phyloP scores from a whole-genome alignment of 345 rosid species.

The Corchorus capsularis region DNA sequence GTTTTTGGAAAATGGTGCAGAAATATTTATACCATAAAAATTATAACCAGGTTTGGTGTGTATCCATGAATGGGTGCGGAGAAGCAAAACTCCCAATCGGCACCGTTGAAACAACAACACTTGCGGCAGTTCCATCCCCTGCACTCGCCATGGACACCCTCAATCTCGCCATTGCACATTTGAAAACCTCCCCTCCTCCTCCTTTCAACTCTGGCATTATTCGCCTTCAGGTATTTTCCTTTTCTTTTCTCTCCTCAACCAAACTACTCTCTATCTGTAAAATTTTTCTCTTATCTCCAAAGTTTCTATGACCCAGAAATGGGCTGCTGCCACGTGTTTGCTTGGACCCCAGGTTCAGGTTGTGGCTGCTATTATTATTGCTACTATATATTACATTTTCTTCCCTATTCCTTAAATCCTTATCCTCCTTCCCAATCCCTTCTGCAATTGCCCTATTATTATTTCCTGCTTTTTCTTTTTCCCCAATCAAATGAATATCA shows the following conservation, averaged over 20 bases:
- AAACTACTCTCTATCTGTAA: background rate
- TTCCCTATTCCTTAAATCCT: no score
- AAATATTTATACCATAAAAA: constrained; percentile 23
- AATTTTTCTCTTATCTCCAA: constrained; percentile 20
- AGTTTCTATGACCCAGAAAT: background rate
- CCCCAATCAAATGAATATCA: background rate
- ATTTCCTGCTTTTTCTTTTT: background rate
- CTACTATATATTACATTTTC: background rate
- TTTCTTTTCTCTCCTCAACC: background rate
- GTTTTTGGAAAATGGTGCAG: constrained; percentile 23
- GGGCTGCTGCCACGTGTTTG: constrained; percentile 49
- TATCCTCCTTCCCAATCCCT: no score
- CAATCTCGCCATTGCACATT: constrained; percentile 42
- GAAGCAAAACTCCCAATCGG: constrained; percentile 53
- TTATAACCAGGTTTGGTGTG: constrained; percentile 36
- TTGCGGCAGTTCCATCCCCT: constrained; percentile 50
- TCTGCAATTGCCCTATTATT: background rate
- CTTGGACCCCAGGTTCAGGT: background rate
- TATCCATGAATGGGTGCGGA: constrained; percentile 85
- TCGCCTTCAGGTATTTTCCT: constrained; percentile 63
- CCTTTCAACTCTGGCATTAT: constrained; percentile 62
- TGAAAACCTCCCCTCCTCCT: constrained; percentile 62
- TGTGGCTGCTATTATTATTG: no score
- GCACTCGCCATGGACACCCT: constrained; percentile 59
- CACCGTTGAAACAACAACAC: constrained; percentile 50